Evolutionary conservation across 2,329 filamentous ascomycete species (phyloP).

Genomic region (Fusarium irregulare): DNA sequence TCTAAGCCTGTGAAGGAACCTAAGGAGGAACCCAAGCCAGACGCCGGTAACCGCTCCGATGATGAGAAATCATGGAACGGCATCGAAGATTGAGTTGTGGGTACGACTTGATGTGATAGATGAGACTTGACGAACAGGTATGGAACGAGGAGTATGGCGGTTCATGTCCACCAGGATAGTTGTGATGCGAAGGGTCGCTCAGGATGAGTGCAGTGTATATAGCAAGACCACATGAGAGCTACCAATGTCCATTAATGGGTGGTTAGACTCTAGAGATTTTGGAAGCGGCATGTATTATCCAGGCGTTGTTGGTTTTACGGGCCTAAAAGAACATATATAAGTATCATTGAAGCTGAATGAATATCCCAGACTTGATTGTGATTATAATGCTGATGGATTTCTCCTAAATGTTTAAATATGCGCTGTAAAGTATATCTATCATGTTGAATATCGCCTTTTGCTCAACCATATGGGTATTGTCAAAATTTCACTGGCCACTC

Average conservation of each 20-base stretch:
- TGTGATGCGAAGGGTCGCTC: background rate
- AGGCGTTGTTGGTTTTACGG: constrained; percentile 30
- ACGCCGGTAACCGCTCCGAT: constrained; percentile 46
- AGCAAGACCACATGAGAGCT: background rate
- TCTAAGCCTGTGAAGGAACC: constrained; percentile 30
- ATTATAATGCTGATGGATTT: background rate
- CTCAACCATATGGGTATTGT: background rate
- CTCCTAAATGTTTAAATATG: background rate
- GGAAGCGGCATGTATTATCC: constrained; percentile 21
- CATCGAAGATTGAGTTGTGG: constrained; percentile 51
- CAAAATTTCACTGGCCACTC: constrained; percentile 12
- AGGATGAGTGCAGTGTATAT: background rate
- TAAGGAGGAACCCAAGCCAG: constrained; percentile 24
- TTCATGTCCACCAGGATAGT: constrained; percentile 4
- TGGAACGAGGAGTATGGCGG: background rate
- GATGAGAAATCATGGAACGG: constrained; percentile 58
- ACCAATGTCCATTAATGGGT: constrained; percentile 12
- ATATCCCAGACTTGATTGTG: background rate
- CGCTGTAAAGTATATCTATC: constrained; percentile 2
- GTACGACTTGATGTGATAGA: constrained; percentile 1
- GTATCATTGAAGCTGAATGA: background rate
- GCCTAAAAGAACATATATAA: constrained; percentile 16
- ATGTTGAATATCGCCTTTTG: background rate
- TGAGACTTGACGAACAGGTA: background rate
- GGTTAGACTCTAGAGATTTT: constrained; percentile 33